Conservation (phyloP, 768 basidiomycete genomes). For the Boletus vermiculosoides region DNA sequence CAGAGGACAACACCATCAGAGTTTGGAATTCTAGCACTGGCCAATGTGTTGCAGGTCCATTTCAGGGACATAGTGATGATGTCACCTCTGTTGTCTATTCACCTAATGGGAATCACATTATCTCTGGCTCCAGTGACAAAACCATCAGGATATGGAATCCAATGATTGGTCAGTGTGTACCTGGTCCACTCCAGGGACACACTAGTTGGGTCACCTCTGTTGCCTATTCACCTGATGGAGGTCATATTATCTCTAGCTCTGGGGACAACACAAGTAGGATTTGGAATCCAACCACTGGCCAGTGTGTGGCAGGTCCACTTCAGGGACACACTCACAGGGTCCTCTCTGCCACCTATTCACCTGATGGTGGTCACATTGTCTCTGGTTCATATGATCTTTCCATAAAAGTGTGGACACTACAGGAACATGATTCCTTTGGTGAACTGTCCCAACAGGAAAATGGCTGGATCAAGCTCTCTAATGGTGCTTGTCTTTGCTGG, state of each 20-base stretch:
- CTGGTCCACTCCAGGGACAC: neutral
- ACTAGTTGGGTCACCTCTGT: too few relatives aligned
- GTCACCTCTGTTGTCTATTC: constrained; percentile 19
- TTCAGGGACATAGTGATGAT: neutral
- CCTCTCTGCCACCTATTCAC: neutral
- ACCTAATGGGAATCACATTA: constrained; percentile 18
- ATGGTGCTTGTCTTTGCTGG: neutral
- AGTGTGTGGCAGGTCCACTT: constrained; percentile 6
- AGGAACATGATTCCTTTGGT: neutral
- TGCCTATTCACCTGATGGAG: too few relatives aligned
- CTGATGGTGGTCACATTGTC: neutral
- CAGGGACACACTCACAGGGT: neutral
- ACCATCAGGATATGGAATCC: constrained; percentile 9
- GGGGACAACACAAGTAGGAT: constrained; percentile 1
- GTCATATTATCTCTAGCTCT: too few relatives aligned
- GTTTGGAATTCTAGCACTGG: constrained; percentile 10
- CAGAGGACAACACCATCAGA: neutral
- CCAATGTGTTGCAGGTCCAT: constrained; percentile 5
- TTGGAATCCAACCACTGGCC: constrained; percentile 7
- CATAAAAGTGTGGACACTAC: neutral
- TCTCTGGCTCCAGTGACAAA: constrained; percentile 20
- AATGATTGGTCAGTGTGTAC: constrained; percentile 1
- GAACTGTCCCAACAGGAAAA: neutral
- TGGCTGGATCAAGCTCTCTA: neutral
- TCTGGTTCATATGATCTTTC: neutral